phyloP scores from a whole-genome alignment of 2,329 filamentous ascomycete species.

The Xylariaceae sp. region DNA sequence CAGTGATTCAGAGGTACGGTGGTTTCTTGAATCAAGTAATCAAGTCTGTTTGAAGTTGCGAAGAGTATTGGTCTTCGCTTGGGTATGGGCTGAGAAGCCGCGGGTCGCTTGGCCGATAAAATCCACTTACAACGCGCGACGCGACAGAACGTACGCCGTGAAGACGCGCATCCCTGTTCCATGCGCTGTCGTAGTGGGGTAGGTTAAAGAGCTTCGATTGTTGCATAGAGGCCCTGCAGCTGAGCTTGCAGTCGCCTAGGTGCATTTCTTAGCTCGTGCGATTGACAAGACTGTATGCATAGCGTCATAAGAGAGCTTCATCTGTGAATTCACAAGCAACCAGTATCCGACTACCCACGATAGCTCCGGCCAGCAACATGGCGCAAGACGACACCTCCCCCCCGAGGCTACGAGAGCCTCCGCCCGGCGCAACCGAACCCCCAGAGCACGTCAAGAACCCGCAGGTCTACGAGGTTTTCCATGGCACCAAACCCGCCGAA shows the following conservation, averaged over 20 bases:
- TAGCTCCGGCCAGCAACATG: constrained; percentile 20
- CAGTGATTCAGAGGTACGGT: too few relatives aligned
- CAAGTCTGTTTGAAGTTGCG: too few relatives aligned
- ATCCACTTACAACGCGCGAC: constrained; percentile 18
- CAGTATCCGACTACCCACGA: too few relatives aligned
- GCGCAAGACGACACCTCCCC: constrained; percentile 25
- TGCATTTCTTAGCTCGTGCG: too few relatives aligned
- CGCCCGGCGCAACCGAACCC: constrained; percentile 30
- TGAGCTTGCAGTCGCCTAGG: too few relatives aligned
- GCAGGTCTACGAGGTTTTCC: constrained; percentile 37
- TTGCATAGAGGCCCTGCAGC: not conserved
- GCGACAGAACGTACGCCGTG: constrained; percentile 6
- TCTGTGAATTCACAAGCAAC: constrained; percentile 2
- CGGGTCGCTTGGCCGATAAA: constrained; percentile 2
- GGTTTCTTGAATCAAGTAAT: too few relatives aligned
- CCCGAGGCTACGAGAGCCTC: constrained; percentile 24
- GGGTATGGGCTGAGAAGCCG: too few relatives aligned
- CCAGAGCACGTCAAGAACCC: constrained; percentile 30
- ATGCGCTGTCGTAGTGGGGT: constrained; percentile 5
- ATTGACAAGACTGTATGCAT: not conserved
- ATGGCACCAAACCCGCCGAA: constrained; percentile 17
- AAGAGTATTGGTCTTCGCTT: too few relatives aligned
- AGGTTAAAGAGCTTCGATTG: constrained; percentile 13
- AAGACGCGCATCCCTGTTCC: constrained; percentile 22
- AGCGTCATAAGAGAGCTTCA: constrained; percentile 6